phyloP scores from a whole-genome alignment of 78 protist genomes.

The Pigoraptor vietnamica region DNA sequence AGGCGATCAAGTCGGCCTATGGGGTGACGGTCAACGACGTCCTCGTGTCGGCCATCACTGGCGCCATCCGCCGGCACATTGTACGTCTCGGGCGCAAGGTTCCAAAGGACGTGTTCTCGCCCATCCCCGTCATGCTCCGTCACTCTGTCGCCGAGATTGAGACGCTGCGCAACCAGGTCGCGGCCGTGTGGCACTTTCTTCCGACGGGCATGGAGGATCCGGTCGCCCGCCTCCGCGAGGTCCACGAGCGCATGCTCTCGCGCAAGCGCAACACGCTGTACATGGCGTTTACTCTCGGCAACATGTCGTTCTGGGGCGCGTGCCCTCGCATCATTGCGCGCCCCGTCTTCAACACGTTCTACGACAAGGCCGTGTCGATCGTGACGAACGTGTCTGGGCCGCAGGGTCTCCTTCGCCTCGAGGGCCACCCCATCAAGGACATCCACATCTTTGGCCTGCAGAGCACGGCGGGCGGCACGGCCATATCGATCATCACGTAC shows the following conservation, averaged over 20 bases:
- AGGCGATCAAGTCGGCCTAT: background rate
- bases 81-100: background rate
- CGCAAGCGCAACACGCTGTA: background rate
- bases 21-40: constrained; percentile 8
- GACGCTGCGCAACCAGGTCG: background rate
- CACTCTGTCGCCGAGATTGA: background rate
- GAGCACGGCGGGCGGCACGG: background rate
- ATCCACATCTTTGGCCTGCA: constrained; percentile 8
- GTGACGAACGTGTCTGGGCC: background rate
- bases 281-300: background rate
- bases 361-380: background rate
- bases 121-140: constrained; percentile 1
- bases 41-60: background rate
- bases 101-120: background rate
- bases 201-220: background rate
- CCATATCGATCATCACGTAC: background rate
- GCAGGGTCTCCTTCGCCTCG: background rate
- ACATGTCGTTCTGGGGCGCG: background rate
- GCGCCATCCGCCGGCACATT: background rate
- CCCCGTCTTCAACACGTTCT: background rate
- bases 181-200: constrained; percentile 1
- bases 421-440: background rate
- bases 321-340: background rate
- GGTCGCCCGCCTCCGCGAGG: background rate
- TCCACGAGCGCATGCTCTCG: background rate